phyloP scores from a whole-genome alignment of 1,284 basidiomycete species.

The Fomes fomentarius region DNA sequence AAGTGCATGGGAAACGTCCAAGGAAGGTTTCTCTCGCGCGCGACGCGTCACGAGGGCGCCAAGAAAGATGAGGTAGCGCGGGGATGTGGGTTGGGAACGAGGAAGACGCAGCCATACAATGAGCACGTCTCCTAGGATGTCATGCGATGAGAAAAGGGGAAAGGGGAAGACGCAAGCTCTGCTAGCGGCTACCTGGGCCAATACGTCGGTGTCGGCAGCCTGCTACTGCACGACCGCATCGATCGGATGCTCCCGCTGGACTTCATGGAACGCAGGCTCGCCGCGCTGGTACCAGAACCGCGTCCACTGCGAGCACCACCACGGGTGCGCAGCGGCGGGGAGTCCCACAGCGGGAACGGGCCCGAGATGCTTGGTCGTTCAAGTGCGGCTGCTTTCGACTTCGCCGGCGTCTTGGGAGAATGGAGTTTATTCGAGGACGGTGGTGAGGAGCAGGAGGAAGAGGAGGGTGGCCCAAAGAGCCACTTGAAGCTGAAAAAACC shows the following conservation, averaged over 20 bases:
- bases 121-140: neutral
- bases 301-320: slow-evolving; percentile 8
- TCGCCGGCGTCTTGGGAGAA: slow-evolving; percentile 7
- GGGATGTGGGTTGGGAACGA: neutral
- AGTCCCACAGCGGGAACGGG: slow-evolving; percentile 38
- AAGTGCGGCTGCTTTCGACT: slow-evolving; percentile 20
- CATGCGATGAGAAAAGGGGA: neutral
- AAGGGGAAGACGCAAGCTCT: neutral
- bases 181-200: slow-evolving; percentile 28
- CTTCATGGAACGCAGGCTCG: slow-evolving; percentile 32
- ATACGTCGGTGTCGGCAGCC: slow-evolving; percentile 35
- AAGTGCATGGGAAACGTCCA: slow-evolving; percentile 1
- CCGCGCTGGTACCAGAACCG: slow-evolving; percentile 18
- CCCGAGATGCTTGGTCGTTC: slow-evolving; percentile 38
- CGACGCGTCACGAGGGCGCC: neutral
- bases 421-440: no score
- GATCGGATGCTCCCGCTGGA: slow-evolving; percentile 31
- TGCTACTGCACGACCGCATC: slow-evolving; percentile 32
- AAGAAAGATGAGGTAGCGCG: neutral
- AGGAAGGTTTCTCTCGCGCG: neutral
- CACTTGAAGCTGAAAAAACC: slow-evolving; percentile 28
- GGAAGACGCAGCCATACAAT: neutral
- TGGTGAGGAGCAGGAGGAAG: neutral
- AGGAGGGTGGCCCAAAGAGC: slow-evolving; percentile 20
- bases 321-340: slow-evolving; percentile 23